These are phyloP conservation scores for Cephalotrichum gorgonifer DNA, from an alignment of 2,329 filamentous ascomycete genomes.

Conservation along the genomic window DNA sequence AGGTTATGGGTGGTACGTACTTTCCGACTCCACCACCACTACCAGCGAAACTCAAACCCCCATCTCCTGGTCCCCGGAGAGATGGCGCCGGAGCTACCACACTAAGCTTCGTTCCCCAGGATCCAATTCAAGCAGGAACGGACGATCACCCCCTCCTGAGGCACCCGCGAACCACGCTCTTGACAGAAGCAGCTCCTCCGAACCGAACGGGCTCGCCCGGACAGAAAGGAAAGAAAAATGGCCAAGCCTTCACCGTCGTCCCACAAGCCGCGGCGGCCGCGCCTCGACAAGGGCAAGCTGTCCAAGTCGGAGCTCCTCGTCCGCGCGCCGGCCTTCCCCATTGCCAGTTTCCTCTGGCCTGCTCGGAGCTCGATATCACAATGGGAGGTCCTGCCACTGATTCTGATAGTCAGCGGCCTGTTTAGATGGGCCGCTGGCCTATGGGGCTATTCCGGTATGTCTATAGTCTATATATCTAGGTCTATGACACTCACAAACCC, in stretches of 20 bases:
- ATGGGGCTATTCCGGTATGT: constrained; percentile 86
- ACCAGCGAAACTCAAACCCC: not conserved
- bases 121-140: not conserved
- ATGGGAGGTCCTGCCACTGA: constrained; percentile 84
- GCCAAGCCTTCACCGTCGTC: constrained; percentile 41
- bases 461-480: not conserved
- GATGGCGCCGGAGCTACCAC: not conserved
- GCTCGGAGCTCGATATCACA: constrained; percentile 73
- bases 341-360: constrained; percentile 92
- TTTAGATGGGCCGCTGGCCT: constrained; percentile 88
- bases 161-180: not conserved
- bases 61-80: not conserved
- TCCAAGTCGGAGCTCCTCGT: constrained; percentile 30
- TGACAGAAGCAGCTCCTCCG: not conserved
- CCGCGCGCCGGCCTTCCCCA: constrained; percentile 66
- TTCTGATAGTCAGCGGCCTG: constrained; percentile 81
- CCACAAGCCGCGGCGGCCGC: constrained; percentile 49
- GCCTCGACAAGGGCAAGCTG: constrained; percentile 33
- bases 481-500: not conserved
- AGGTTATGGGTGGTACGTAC: too few species aligned
- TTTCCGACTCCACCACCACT: too few species aligned
- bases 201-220: constrained; percentile 10
- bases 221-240: too few species aligned
- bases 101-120: not conserved
- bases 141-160: not conserved